These are phyloP conservation scores for Turritis glabra DNA, from an alignment of 345 rosid genomes.

Conservation along the genomic window DNA sequence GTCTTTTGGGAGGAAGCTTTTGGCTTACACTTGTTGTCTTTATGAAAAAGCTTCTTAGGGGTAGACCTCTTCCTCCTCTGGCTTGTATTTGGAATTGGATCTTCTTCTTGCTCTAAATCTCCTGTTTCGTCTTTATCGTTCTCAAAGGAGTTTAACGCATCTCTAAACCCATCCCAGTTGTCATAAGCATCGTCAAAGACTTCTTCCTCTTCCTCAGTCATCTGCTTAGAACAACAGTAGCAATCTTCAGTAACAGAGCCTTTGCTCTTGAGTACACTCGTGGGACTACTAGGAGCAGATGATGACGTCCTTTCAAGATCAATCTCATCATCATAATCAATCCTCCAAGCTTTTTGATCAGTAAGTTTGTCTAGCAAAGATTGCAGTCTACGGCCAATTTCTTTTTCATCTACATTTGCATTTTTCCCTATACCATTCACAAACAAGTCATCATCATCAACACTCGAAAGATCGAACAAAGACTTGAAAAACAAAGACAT, in stretches of 20 bases:
- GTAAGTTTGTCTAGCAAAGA: background rate
- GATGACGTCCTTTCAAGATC: slow-evolving; percentile 18
- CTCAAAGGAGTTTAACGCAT: slow-evolving; percentile 39
- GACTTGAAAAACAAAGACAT: background rate
- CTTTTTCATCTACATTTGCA: slow-evolving; percentile 12
- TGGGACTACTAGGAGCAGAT: slow-evolving; percentile 34
- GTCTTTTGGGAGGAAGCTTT: background rate
- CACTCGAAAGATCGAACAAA: background rate
- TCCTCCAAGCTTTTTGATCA: slow-evolving; percentile 22
- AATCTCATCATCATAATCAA: slow-evolving; percentile 22
- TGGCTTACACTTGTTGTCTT: background rate
- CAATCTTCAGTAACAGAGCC: slow-evolving; percentile 22
- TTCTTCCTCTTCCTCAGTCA: slow-evolving; percentile 45
- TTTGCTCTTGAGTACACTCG: slow-evolving; percentile 36
- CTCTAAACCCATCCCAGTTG: slow-evolving; percentile 41
- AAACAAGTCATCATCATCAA: slow-evolving; percentile 6
- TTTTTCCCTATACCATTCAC: slow-evolving; percentile 7
- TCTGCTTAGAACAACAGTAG: slow-evolving; percentile 37
- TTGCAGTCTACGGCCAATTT: background rate
- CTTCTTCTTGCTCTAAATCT: slow-evolving; percentile 8
- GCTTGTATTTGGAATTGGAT: slow-evolving; percentile 23
- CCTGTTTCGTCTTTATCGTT: slow-evolving; percentile 8
- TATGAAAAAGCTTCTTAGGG: background rate
- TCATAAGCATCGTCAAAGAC: slow-evolving; percentile 38
- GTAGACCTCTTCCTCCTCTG: slow-evolving; percentile 24